Evolutionary conservation across 306 rosid genomes (phyloP), one percentile per base, ranked within the genome.

Genomic region (Quercus mongolica): DNA sequence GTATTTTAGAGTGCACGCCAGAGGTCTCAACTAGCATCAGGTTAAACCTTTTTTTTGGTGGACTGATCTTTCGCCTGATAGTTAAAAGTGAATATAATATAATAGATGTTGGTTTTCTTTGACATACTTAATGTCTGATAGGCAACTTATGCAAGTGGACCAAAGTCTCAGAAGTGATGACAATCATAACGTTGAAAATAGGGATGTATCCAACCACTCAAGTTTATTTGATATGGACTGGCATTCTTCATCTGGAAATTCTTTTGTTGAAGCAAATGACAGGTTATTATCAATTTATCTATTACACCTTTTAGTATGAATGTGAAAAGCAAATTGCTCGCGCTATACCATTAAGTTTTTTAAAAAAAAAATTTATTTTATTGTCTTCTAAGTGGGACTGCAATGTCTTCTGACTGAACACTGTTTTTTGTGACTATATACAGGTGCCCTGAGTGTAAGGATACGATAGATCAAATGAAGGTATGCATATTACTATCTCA

Each of bases 191-290:
- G 94, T 85, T 81, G 97, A 89, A 71, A 90, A 86, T 76, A 91
- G 90, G 33, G 89, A 87, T 78, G 82, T 87, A 35, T 84, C 87
- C 62, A 87, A 88, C 88, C 87, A 90, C 86, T 89, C 97, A 30
- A 86, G 88, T 85, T 85, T 96, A 80, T 80, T 90, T 72, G 94
- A 96, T 77, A 78, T 81, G 55, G 96, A 87, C 63, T 93, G 96
- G 94, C 86, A 88, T 77, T 93, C 99, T 76, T 86, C 99, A 55
- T 89, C 97, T 11, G 98, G 86, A 86, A 93, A 90, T 86, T 91
- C 99, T 52, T 88, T 89, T 84, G 93, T 90, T 89, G 97, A 92
- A 73, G 99, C 78, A 56, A 80, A 78, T 77, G 92, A 81, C 78
- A 87, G 99, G 98, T 93, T 82, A 74, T 80, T 79, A 21, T 49